phyloP scores from a whole-genome alignment of 345 rosid genomes.

The Trapa bicornis region DNA sequence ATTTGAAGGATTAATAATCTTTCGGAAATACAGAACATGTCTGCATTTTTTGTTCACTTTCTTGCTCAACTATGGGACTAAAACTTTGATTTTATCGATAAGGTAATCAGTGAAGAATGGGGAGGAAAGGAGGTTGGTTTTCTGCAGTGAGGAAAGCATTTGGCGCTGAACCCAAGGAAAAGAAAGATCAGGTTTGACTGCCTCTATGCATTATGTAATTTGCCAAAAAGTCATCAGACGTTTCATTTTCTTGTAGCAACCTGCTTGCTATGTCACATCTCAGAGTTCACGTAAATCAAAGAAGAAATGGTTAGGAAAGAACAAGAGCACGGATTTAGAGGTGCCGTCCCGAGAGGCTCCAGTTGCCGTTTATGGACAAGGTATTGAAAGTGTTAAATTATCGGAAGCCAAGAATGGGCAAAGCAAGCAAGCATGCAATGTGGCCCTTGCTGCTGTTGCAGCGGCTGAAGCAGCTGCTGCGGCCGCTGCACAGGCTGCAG shows the following conservation, averaged over 20 bases:
- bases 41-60: too few relatives aligned
- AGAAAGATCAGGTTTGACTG: constrained; percentile 31
- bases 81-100: neutral
- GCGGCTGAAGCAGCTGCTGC: constrained; percentile 60
- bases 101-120: constrained; percentile 34
- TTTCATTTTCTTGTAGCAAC: neutral
- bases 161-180: constrained; percentile 37
- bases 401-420: constrained; percentile 41
- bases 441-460: constrained; percentile 51
- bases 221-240: neutral
- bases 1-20: neutral
- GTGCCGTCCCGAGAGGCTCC: constrained; percentile 21
- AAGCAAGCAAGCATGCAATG: constrained; percentile 49
- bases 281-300: constrained; percentile 37
- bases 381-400: constrained; percentile 26
- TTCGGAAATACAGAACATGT: neutral
- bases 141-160: constrained; percentile 63
- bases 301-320: constrained; percentile 51
- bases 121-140: constrained; percentile 63
- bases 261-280: neutral
- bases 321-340: constrained; percentile 22
- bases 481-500: constrained; percentile 46
- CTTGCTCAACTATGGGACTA: neutral
- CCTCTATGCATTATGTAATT: neutral
- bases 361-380: neutral